Conservation (phyloP, 2,329 filamentous ascomycete species). For the Pseudocercospora macadamiae region DNA sequence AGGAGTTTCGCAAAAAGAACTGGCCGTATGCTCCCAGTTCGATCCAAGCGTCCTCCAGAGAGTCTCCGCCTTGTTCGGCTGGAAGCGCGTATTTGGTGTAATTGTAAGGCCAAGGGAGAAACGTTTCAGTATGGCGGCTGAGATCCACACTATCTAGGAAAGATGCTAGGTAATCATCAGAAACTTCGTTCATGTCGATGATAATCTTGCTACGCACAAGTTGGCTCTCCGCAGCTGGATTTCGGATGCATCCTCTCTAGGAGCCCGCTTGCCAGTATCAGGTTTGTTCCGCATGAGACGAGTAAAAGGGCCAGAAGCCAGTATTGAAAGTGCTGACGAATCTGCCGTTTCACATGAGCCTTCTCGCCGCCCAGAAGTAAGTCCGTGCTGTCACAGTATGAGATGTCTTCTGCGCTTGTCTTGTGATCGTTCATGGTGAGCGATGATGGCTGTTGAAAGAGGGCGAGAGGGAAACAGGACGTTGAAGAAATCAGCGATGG, state of each 20-base stretch:
- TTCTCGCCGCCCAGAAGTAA: neutral
- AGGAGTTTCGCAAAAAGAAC: neutral
- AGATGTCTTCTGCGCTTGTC: neutral
- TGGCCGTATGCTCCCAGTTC: neutral
- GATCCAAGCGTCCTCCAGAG: neutral
- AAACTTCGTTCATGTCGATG: neutral
- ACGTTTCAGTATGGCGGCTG: neutral
- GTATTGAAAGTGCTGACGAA: neutral
- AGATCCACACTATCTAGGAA: neutral
- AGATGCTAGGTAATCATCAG: neutral
- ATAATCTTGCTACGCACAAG: neutral
- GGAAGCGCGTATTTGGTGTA: neutral
- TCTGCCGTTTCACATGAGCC: neutral
- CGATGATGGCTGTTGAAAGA: neutral
- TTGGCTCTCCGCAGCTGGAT: neutral
- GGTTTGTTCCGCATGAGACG: neutral
- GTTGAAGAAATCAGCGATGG: neutral
- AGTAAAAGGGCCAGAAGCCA: neutral
- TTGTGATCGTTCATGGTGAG: neutral
- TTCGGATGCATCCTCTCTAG: neutral
- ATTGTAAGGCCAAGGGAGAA: neutral
- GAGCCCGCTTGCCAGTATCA: neutral
- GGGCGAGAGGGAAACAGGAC: neutral
- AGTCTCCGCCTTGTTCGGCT: neutral
- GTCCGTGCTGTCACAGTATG: neutral